Base-by-base conservation (phyloP, 1,284 basidiomycete species). In the Cutaneotrichosporon cutaneum region DNA sequence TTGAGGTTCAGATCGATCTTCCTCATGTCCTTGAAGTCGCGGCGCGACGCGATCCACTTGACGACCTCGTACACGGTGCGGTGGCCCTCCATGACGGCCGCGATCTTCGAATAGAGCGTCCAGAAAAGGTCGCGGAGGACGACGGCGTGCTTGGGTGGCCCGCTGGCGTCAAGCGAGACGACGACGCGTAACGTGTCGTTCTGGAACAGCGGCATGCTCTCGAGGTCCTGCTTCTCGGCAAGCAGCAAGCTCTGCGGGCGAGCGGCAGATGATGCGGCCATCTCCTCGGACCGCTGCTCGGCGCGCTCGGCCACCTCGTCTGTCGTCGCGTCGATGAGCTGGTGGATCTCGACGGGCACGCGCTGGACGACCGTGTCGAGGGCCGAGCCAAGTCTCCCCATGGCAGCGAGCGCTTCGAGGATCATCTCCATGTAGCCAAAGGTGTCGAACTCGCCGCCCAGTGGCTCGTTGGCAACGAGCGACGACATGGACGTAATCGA, bases 21-120 rank as follows among this genome's bases (percentile, higher is more conserved):
- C 9, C 88, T 88, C 2, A 87, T 84, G 73, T 94, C 92, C 73
- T 86, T 93, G 78, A 92, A 94, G 70, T 92, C 89, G 82, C 87
- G 78, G 71, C 94, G 92, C 51, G 89, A 89, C 68, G 90, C 89
- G 63, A 96, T 92, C 63, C 92, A 86, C 71, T 87, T 89, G 0
- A 90, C 85, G 1, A 99, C 90, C 77, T 99, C 96, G 72, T 90
- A 94, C 1, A 96, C 85, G 2, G 97, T 90, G 53, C 94, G 83
- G 68, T 98, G 83, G 10, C 94, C 92, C 77, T 99, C 94, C 36
- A 91, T 84, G n/a, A 98, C 90, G 22, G 96, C 96, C 71, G 94
- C 89, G 57, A 99, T 78, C 79, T 99, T 99, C 6, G 94, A 96
- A 76, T 93, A 99, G 18, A 97, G 78, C 4, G 96, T 98, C 94